Base-by-base conservation (phyloP, 2,329 filamentous ascomycete genomes). In the Aspergillus glaucus region DNA sequence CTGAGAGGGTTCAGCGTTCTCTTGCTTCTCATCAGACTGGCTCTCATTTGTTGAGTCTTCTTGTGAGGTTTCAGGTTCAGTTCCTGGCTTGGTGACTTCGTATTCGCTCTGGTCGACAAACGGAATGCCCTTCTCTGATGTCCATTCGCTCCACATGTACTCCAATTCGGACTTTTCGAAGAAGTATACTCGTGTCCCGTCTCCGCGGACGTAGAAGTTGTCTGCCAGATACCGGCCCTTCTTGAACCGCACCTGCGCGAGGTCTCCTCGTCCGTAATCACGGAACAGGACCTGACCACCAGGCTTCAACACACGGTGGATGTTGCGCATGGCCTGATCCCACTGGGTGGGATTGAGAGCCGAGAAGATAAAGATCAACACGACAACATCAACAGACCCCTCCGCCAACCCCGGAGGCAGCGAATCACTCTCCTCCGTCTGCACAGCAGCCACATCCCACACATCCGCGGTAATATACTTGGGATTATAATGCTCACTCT, bases 351-450 rank as follows among this genome's bases (percentile, higher is more conserved):
- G 93, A 30, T 86, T 84, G 43, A 98, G 75, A 2, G 93, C 93
- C 15, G 89, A 95, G 75, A 98, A 97, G 63, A 97, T 92, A 74
- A 98, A 98, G 52, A 98, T 89, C 79, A 98, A 83, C 46, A 98
- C 77, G 34, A 95, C 88, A 36, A 97, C 82, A 69, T 98, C 92
- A 51, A 96, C 90, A 50, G 82, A 87, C n/a, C 78, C 84, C 60
- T 90, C 85, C 44, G 75, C 75, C 14, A 98, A 73, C 1, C 83
- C 87, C 1, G 88, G 87, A 5, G 93, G 92, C 6, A 96, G 74
- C 3, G 61, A 62, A 17, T 63, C 58, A 1, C 72, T 73, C 4
- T 65, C 69, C 47, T 84, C 63, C 0, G 72, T 72, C 4, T 63
- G 69, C 47, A 82, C 77, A 51, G 82, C 79, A 2, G 91, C 82